Base-by-base conservation (phyloP, 2,329 filamentous ascomycete species). In the Cucurbitaria berberidis region DNA sequence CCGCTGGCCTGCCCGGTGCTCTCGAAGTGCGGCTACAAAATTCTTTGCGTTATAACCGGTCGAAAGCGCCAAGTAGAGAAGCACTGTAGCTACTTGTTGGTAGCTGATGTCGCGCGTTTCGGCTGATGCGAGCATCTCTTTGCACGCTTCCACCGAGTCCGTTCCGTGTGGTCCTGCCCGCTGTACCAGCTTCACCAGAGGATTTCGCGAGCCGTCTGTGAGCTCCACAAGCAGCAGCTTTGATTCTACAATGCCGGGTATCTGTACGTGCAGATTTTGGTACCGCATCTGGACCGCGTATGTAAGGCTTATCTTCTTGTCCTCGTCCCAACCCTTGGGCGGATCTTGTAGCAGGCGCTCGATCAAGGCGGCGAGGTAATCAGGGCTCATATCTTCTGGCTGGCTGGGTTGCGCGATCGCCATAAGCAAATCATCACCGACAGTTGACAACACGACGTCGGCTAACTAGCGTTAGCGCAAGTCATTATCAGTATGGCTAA, bases 281-380 rank as follows among this genome's bases (percentile, higher is more conserved):
- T 90, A 96, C 64, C 91, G 85, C 52, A 69, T 55, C 27, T 68
- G 66, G 51, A 88, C 81, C 59, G 87, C 89, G 69, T 85, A 83
- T 40, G 80, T 78, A 35, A 88, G 82, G 68, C 92, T 89, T 59
- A 87, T 81, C 68, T 89, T 86, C 51, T 85, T 87, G 47, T 87
- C 83, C 48, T 91, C 86, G 67, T 89, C 90, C 79, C 96, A 96
- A 73, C 89, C 91, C 22, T 89, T 90, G 26, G 92, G 91, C 45
- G 93, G 91, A 64, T 93, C 88, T 74, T 95, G 88, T 48, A 96
- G 87, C 65, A 96, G 89, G 63, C 91, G 89, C 74, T 96, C 91
- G 74, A 97, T 81, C 53, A 96, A 88, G 53, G 88, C 80, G 43
- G 90, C 89, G 55, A 97, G 82, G 70, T 95, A 91, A 36, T 84